Conservation (phyloP, 2,329 filamentous ascomycete species). For the Ceratocystis huliohia region DNA sequence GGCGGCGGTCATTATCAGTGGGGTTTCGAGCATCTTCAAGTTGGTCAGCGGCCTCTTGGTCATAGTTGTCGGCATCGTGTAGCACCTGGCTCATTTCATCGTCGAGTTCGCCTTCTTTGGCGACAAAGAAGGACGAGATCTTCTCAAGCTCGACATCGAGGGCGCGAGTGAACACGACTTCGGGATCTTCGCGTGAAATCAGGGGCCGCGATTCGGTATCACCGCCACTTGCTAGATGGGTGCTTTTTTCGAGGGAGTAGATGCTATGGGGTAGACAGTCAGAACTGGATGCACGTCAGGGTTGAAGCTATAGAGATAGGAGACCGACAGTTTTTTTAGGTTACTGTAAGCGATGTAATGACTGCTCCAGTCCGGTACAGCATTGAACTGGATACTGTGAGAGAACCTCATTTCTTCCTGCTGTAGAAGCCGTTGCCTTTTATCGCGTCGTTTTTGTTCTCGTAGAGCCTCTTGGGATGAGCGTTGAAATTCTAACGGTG, state of each 20-base stretch:
- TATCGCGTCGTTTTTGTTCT: conserved; percentile 42
- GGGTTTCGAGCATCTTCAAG: conserved; percentile 28
- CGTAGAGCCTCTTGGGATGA: conserved; percentile 27
- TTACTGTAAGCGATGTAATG: conserved; percentile 98
- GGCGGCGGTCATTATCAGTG: conserved; percentile 22
- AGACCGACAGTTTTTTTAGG: conserved; percentile 83
- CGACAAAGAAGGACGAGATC: conserved; percentile 76
- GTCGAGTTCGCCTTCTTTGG: conserved; percentile 80
- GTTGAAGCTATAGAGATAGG: not conserved
- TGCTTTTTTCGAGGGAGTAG: conserved; percentile 80
- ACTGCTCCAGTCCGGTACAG: conserved; percentile 97
- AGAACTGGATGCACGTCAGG: not conserved
- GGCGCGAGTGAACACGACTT: conserved; percentile 66
- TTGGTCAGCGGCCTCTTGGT: conserved; percentile 43
- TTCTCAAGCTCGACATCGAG: conserved; percentile 88
- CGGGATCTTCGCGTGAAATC: conserved; percentile 60
- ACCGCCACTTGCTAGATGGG: conserved; percentile 40
- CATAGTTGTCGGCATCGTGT: conserved; percentile 56
- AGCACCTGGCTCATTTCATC: conserved; percentile 69
- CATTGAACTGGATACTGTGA: conserved; percentile 98
- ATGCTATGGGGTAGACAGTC: conserved; percentile 46
- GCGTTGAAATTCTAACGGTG: conserved; percentile 22
- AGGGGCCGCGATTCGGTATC: conserved; percentile 81
- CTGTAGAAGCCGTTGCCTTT: conserved; percentile 57
- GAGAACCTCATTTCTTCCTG: conserved; percentile 98